Conservation (phyloP, 495 filamentous ascomycete species). For the Penicillium samsonianum region DNA sequence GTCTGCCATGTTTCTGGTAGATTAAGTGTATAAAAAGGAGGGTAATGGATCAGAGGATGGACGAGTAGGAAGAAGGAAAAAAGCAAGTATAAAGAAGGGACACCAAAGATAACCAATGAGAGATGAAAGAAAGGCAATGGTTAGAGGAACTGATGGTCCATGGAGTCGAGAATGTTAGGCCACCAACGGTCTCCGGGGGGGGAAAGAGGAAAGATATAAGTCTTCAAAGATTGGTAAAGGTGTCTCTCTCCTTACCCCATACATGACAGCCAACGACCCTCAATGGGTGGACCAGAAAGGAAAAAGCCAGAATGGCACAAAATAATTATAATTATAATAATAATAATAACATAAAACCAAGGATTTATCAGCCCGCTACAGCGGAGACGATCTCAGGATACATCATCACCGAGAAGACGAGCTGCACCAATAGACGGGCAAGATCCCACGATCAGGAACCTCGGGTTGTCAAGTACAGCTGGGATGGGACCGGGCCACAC, state of each 20-base stretch:
- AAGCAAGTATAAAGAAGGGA: slow-evolving; percentile 7
- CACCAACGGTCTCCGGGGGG: slow-evolving; percentile 8
- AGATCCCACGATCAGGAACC: slow-evolving; percentile 24
- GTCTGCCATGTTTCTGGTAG: slow-evolving; percentile 55
- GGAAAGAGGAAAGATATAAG: slow-evolving; percentile 22
- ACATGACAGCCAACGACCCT: slow-evolving; percentile 15
- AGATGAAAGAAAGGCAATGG: slow-evolving; percentile 11
- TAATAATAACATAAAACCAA: slow-evolving; percentile 1
- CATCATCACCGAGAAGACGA: slow-evolving; percentile 36
- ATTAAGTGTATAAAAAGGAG: slow-evolving; percentile 21
- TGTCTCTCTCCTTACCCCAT: slow-evolving; percentile 23
- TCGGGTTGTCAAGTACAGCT: slow-evolving; percentile 25
- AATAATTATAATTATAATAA: slow-evolving; percentile 8
- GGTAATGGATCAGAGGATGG: background rate
- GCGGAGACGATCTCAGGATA: slow-evolving; percentile 27
- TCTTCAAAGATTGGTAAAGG: background rate
- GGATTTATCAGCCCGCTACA: slow-evolving; percentile 23
- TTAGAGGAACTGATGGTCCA: slow-evolving; percentile 4
- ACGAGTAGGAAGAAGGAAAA: background rate
- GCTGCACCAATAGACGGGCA: slow-evolving; percentile 36
- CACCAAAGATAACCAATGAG: slow-evolving; percentile 13
- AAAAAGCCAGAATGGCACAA: slow-evolving; percentile 12
- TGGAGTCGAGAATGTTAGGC: slow-evolving; percentile 13
- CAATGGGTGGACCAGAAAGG: background rate
- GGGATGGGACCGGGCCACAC: slow-evolving; percentile 20